These are phyloP conservation scores for Peronosclerospora sorghi DNA, from an alignment of 352 stramenopile species.

Conservation along the genomic window DNA sequence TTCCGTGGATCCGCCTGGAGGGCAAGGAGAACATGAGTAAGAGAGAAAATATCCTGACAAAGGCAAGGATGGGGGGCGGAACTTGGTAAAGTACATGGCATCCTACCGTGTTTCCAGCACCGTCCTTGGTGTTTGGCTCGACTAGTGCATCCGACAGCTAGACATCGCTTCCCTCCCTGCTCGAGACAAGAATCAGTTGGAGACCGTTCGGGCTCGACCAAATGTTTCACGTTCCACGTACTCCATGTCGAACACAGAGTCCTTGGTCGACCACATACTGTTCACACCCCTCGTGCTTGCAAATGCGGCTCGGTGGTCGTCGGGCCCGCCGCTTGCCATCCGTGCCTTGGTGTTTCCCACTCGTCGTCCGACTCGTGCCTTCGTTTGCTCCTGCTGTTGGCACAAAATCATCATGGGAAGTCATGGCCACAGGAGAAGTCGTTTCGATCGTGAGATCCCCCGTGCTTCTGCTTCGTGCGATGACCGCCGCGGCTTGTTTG, in stretches of 20 bases:
- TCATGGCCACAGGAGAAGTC: too few relatives aligned
- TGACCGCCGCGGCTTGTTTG: constrained; percentile 11
- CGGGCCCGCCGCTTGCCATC: constrained; percentile 43
- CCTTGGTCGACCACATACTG: constrained; percentile 73
- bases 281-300: constrained; percentile 60
- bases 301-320: constrained; percentile 50
- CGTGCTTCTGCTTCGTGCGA: constrained; percentile 17
- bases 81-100: too few relatives aligned
- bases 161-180: constrained; percentile 58
- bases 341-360: constrained; percentile 19
- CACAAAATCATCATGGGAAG: too few relatives aligned
- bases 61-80: too few relatives aligned
- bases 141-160: constrained; percentile 45
- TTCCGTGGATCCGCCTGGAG: constrained; percentile 45
- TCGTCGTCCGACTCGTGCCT: too few relatives aligned
- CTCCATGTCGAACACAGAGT: constrained; percentile 62
- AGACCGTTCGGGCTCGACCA: not conserved
- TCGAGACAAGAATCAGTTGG: not conserved
- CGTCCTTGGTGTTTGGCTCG: constrained; percentile 62
- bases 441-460: constrained; percentile 17
- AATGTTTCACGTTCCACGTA: constrained; percentile 18
- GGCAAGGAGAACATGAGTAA: too few relatives aligned
- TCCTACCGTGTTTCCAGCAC: constrained; percentile 65
- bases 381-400: too few relatives aligned
- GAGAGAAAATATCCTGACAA: too few relatives aligned